Evolutionary conservation across 2,329 filamentous ascomycete genomes (phyloP).

Genomic region (Dothistroma pini): DNA sequence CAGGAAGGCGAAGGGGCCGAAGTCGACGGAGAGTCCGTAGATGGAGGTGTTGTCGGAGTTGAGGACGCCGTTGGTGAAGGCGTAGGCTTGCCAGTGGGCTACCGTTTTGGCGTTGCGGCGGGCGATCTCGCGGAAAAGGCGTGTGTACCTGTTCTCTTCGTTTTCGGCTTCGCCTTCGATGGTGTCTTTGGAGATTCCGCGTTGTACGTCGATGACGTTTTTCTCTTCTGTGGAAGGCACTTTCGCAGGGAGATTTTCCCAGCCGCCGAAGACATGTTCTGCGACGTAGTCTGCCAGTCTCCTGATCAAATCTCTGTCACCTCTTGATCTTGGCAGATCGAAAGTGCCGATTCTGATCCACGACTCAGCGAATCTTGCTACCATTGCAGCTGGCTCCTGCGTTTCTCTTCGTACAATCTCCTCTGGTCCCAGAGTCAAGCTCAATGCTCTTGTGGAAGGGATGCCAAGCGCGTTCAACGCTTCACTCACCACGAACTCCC

Average conservation of each 20-base stretch:
- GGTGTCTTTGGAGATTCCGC: slow-evolving; percentile 44
- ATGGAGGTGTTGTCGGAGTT: slow-evolving; percentile 98
- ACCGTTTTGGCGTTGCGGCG: slow-evolving; percentile 83
- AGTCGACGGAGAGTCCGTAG: slow-evolving; percentile 85
- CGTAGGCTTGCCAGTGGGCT: slow-evolving; percentile 94
- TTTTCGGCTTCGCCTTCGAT: slow-evolving; percentile 62
- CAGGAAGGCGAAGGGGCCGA: slow-evolving; percentile 95
- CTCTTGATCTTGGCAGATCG: slow-evolving; percentile 79
- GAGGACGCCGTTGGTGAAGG: slow-evolving; percentile 98
- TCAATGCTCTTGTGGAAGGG: slow-evolving; percentile 80
- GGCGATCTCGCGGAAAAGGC: slow-evolving; percentile 82
- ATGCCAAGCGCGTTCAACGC: slow-evolving; percentile 80
- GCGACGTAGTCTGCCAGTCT: slow-evolving; percentile 77
- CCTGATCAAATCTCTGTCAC: slow-evolving; percentile 70
- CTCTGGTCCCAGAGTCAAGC: slow-evolving; percentile 72
- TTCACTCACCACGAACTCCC: slow-evolving; percentile 92
- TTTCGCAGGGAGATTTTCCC: slow-evolving; percentile 71
- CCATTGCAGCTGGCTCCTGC: slow-evolving; percentile 86
- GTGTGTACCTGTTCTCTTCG: slow-evolving; percentile 80
- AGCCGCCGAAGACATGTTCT: slow-evolving; percentile 82
- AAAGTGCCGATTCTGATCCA: slow-evolving; percentile 97
- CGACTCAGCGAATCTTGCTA: slow-evolving; percentile 82
- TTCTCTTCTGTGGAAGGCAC: slow-evolving; percentile 48
- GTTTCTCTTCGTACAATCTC: slow-evolving; percentile 72
- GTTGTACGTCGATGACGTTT: slow-evolving; percentile 42